These are phyloP conservation scores for Colletotrichum somersetense DNA, from an alignment of 2,329 filamentous ascomycete species.

Conservation along the genomic window DNA sequence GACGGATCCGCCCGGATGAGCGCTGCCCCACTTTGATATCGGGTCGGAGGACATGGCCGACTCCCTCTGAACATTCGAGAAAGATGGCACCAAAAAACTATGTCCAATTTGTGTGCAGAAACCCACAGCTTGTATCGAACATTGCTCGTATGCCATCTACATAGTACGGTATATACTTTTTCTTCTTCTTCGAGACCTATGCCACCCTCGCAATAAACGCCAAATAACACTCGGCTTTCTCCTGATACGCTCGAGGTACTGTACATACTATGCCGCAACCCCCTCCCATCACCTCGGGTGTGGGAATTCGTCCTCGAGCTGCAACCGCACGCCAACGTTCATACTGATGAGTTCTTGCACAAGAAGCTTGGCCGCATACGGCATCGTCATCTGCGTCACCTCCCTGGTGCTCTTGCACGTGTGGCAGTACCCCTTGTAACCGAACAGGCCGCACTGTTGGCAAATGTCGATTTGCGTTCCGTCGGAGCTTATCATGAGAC, in stretches of 20 bases:
- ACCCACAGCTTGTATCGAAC: not conserved
- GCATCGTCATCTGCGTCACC: conserved; percentile 94
- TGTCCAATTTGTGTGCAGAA: conserved; percentile 1
- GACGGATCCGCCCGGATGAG: conserved; percentile 31
- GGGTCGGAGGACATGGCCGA: conserved; percentile 16
- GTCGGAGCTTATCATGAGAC: conserved; percentile 94
- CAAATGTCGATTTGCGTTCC: conserved; percentile 93
- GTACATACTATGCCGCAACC: conserved; percentile 13
- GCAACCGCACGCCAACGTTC: conserved; percentile 95
- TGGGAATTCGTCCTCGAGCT: conserved; percentile 94
- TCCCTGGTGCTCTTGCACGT: conserved; percentile 87
- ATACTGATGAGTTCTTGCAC: conserved; percentile 97
- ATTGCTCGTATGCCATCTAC: conserved; percentile 30
- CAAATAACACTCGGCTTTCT: conserved; percentile 14
- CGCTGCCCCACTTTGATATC: conserved; percentile 6
- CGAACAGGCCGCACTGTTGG: conserved; percentile 93
- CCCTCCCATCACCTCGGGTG: conserved; percentile 58
- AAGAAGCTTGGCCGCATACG: conserved; percentile 95
- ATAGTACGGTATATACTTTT: too few species aligned
- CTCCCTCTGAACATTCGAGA: not conserved
- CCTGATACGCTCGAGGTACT: conserved; percentile 32
- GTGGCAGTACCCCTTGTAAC: conserved; percentile 94
- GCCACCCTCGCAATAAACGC: conserved; percentile 33
- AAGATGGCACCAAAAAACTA: not conserved
- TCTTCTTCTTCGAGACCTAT: conserved; percentile 16